Base-by-base conservation (phyloP, 352 stramenopile genomes). In the Phytophthora sansomeana region DNA sequence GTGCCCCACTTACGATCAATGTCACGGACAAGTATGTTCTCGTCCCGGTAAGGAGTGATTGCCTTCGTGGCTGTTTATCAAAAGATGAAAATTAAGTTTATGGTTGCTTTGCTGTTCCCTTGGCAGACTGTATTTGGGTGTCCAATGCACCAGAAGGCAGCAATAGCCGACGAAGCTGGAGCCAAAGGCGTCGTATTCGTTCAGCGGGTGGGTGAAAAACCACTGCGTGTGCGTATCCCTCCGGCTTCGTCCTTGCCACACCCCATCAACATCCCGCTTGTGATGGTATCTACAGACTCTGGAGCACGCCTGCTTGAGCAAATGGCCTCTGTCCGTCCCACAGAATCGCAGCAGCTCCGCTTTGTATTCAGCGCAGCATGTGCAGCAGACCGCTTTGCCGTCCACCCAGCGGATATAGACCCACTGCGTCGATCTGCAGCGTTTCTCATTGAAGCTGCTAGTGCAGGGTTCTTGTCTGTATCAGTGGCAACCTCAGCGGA, bases 251-350 rank as follows among this genome's bases (percentile, higher is more conserved):
- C 83, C 14, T 58, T 89, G 1, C 79, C 78, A 13, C 76, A 75
- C 33, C 59, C 75, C 7, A 81, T 91, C 24, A 44, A 48, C 4
- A 67, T 91, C 16, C 80, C 83, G 2, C 58, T 94, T 29, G 81
- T 87, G 24, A 92, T 92, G 83, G 67, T 92, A 35, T 83, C 83
- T n/a, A 73, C 58, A 19, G 77, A 87, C 60, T 87, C 85, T 17
- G 85, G 85, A 35, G 67, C 65, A 13, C 75, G 70, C 6, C 72
- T 88, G 11, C 43, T 87, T 5, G 72, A 84, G 33, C 66, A 71
- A 44, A 71, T 90, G 63, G 54, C 39, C 30, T 56, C 36, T 26
- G 68, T 70, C 0, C 75, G 72, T 6, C 70, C 70, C 9, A 55
- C 44, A 16, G 63, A 85, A 46, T 67, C 29, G 10, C 66, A 80